Conservation (phyloP, 805 yeast genomes). For the Brettanomyces anomalus region DNA sequence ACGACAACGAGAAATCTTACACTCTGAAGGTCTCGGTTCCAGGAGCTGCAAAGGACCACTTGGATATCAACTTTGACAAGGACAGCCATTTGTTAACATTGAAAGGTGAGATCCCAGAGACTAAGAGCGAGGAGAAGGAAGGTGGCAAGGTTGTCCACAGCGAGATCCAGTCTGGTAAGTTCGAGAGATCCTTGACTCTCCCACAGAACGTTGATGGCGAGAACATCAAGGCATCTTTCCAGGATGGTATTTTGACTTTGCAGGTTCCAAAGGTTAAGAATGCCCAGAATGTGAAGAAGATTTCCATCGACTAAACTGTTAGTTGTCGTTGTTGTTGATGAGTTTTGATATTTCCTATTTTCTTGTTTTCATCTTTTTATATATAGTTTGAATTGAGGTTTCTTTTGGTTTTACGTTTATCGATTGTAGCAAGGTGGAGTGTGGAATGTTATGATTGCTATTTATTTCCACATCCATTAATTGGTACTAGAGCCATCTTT, state of each 20-base stretch:
- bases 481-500: too few relatives aligned
- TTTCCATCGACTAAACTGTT: conserved; percentile 4
- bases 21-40: conserved; percentile 37
- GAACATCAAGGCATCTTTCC: conserved; percentile 35
- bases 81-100: conserved; percentile 33
- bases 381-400: too few relatives aligned
- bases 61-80: conserved; percentile 38
- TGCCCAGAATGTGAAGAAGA: conserved; percentile 13
- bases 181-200: conserved; percentile 22
- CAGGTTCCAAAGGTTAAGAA: conserved; percentile 30
- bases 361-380: too few relatives aligned
- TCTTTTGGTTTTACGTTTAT: too few relatives aligned
- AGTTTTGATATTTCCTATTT: too few relatives aligned
- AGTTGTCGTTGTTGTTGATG: not conserved
- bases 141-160: conserved; percentile 3
- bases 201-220: conserved; percentile 36
- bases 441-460: too few relatives aligned
- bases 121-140: not conserved
- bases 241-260: conserved; percentile 36
- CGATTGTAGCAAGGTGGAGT: too few relatives aligned
- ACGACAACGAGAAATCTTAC: conserved; percentile 34
- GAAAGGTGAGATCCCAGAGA: conserved; percentile 31
- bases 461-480: too few relatives aligned
- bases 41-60: conserved; percentile 36
- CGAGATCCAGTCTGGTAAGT: conserved; percentile 9